Evolutionary conservation across 2,329 filamentous ascomycete species (phyloP), one percentile per base, ranked within the genome.

Genomic region (Magnaporthiopsis poae): DNA sequence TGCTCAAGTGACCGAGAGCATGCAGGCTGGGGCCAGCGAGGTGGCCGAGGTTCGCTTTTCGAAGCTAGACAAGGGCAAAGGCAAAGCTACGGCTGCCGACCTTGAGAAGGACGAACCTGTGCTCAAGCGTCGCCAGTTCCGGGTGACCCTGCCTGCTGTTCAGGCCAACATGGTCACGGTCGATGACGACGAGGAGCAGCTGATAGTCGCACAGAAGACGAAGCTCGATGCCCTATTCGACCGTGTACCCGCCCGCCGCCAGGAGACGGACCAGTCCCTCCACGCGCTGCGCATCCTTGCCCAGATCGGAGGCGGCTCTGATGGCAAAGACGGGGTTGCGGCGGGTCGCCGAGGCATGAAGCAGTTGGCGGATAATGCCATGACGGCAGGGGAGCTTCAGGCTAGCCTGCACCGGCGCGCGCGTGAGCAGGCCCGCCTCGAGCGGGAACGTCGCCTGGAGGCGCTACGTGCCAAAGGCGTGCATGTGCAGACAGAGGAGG

Each of bases 401-500:
- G 80, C 81, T n/a, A 79, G 78, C 65, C 75, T 87, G 65, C 76
- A 89, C 56, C 84, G 86, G 70, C 88, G 88, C 68, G 92, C 92
- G 7, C 87, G 91, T 61, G 84, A 89, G 68, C 95, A 99, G 76
- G 93, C 92, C 61, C 87, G 87, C 68, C 77, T 85, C 60, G 92
- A 95, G 75, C 88, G 91, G 65, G 86, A 91, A 68, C 88, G 91
- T 70, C 89, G 89, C 66, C 83, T 98, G 27, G 87, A 91, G 66
- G 84, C 88, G 71, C 83, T 99, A 60, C 87, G 86, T 72, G 88
- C 89, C 13, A 92, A 90, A 76, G 95, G 95, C 9, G 84, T 97
- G 33, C 80, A 89, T 31, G 82, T 98, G 25, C 89, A 93, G 75
- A 96, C 91, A 0, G 86, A 88, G 2, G 94, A 97, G 76, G 93